These are phyloP conservation scores for Ceriops zippeliana DNA, from an alignment of 345 rosid genomes.

Conservation along the genomic window DNA sequence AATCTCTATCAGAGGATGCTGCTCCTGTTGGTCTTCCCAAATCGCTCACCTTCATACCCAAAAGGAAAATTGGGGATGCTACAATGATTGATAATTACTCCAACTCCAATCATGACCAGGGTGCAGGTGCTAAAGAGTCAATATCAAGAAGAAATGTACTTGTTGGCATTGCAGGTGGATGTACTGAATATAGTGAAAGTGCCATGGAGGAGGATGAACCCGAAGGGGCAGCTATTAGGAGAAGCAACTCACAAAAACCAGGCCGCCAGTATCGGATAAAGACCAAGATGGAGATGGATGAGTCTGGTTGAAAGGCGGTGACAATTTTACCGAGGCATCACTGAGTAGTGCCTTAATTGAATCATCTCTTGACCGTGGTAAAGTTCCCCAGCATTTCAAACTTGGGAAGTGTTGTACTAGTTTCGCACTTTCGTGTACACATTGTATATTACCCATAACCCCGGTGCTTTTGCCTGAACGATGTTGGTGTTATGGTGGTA, in stretches of 20 bases:
- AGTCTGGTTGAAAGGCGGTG: conserved; percentile 6
- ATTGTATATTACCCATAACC: no score
- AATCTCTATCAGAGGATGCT: conserved; percentile 12
- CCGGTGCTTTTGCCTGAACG: no score
- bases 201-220: conserved; percentile 24
- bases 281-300: conserved; percentile 38
- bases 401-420: no score
- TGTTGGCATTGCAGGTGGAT: conserved; percentile 11
- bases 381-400: not conserved
- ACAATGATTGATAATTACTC: conserved; percentile 15
- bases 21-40: conserved; percentile 20
- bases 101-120: conserved; percentile 23
- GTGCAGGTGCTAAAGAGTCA: conserved; percentile 26
- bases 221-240: conserved; percentile 18
- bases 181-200: conserved; percentile 4
- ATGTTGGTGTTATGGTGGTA: no score
- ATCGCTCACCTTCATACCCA: conserved; percentile 30
- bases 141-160: conserved; percentile 3
- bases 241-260: conserved; percentile 24
- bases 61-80: conserved; percentile 20
- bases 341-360: not conserved
- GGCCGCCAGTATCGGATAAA: conserved; percentile 59
- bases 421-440: no score
- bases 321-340: not conserved
- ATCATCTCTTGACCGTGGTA: not conserved